Conservation (phyloP, 768 basidiomycete genomes). For the Leccinum arenicola region DNA sequence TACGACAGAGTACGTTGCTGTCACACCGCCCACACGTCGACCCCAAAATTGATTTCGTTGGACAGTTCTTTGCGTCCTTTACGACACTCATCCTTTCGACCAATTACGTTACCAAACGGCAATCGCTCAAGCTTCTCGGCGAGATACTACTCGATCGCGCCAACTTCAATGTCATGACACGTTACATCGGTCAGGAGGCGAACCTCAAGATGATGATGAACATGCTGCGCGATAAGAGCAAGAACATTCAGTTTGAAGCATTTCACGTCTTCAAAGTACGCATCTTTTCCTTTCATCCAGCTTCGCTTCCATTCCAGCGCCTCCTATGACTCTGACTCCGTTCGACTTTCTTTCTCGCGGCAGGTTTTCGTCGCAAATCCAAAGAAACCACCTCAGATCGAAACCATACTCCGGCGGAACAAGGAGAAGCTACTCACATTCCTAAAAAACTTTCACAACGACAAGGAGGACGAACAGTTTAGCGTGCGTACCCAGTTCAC, state of each 20-base stretch:
- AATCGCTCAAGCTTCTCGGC: conserved; percentile 95
- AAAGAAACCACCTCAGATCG: conserved; percentile 96
- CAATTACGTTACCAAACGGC: conserved; percentile 99
- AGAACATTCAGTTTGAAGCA: conserved; percentile 99
- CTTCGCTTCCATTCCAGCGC: not conserved
- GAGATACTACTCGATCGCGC: conserved; percentile 97
- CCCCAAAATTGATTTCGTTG: not conserved
- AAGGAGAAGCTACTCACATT: conserved; percentile 91
- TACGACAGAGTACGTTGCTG: conserved; percentile 77
- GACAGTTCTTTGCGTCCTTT: conserved; percentile 93
- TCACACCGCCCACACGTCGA: not conserved
- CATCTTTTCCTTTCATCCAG: not conserved
- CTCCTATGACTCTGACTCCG: not conserved
- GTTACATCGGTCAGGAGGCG: conserved; percentile 91
- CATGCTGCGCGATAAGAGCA: conserved; percentile 94
- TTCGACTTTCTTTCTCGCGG: not conserved
- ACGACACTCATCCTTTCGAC: conserved; percentile 87
- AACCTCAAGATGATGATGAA: conserved; percentile 99
- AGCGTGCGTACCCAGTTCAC: conserved; percentile 47
- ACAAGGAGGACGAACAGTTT: conserved; percentile 98
- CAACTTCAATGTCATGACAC: conserved; percentile 98
- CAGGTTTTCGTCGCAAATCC: conserved; percentile 99
- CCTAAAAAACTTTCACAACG: conserved; percentile 93
- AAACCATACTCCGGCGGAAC: conserved; percentile 85
- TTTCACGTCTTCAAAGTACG: conserved; percentile 99